A percentile compares a stretch with the other conserved stretches of the same genome.
These are phyloP conservation scores for Hypoxylon sp. DNA, from an alignment of 2,329 filamentous ascomycete genomes.

Conservation along the genomic window DNA sequence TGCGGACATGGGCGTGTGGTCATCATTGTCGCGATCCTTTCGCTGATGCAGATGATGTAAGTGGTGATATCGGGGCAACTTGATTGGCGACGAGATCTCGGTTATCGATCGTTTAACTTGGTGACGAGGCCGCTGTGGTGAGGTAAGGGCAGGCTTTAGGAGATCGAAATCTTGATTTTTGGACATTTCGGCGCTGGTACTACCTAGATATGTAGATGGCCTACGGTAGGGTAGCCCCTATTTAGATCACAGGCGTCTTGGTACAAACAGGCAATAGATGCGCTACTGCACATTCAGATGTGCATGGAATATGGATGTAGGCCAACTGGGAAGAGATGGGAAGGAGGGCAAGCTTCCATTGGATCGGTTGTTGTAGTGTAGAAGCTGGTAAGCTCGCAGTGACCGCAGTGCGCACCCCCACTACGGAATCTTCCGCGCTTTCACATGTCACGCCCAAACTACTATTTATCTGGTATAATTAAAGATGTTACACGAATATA, in stretches of 20 bases:
- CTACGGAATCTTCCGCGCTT: constrained; percentile 41
- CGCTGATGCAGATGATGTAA: constrained; percentile 57
- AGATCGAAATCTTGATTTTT: constrained; percentile 54
- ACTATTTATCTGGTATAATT: constrained; percentile 1
- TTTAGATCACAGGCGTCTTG: constrained; percentile 19
- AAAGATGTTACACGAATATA: not conserved
- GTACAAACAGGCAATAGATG: constrained; percentile 4
- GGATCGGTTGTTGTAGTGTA: constrained; percentile 22
- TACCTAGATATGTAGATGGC: constrained; percentile 25
- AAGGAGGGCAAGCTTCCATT: constrained; percentile 30
- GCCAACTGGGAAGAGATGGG: constrained; percentile 20
- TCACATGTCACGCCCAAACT: constrained; percentile 42
- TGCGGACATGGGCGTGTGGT: constrained; percentile 51
- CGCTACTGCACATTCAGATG: constrained; percentile 22
- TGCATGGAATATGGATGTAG: constrained; percentile 25
- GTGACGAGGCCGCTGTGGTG: constrained; percentile 62
- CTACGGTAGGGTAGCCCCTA: constrained; percentile 29
- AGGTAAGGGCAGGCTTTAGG: constrained; percentile 51
- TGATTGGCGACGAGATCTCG: constrained; percentile 65
- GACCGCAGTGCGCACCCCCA: constrained; percentile 26
- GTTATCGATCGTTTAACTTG: constrained; percentile 70
- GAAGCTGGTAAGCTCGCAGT: constrained; percentile 9
- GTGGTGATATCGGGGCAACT: constrained; percentile 55
- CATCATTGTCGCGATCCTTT: constrained; percentile 55
- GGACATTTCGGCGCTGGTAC: constrained; percentile 52